Base-by-base conservation (phyloP, 805 yeast genomes). In the Yamadazyma nakazawae region DNA sequence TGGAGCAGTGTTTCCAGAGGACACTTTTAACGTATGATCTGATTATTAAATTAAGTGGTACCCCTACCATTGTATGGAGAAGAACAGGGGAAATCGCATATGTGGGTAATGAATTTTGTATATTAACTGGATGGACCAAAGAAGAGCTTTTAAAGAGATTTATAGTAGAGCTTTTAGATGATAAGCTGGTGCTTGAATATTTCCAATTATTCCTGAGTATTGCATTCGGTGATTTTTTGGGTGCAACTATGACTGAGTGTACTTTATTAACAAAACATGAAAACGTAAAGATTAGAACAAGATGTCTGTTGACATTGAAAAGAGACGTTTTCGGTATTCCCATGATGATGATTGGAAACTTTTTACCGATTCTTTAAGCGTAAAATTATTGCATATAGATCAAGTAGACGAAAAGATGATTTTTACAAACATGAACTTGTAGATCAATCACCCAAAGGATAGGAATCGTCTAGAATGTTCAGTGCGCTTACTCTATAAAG, bases 291-390 rank as follows among this genome's bases (percentile, higher is more conserved):
- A 78, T 92, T 40, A 74, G 84, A 42, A 88, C 97, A 0, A 81
- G 88, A 25, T 84, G 96, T 57, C 84, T 87, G 57, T 88, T 97
- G 96, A 94, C 98, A 0, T 70, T 94, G 53, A 90, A 91, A 60
- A 74, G 97, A 62, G 98, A 92, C 61, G 95, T 92, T 14, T 92
- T 94, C 67, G 97, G 97, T 8, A 84, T 92, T 44, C 99, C 99
- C 13, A 85, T 94, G 89, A 91, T 92, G 96, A 85, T 94, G 18
- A 79, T 92, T 30, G 98, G 97, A 14, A 94, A 89, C 61, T 92
- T 92, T 62, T 71, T 92, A 56, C 98, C 97, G 0, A 84, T 88
- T 24, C 51, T 81, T 41, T 41, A n/a, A 38, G 13, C 8, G 41
- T 28, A 28, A 4, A 28, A 12, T 11, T 10, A 12, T 3, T 28